Conservation (phyloP, 768 basidiomycete species). For the Xerocomellus intermedius region DNA sequence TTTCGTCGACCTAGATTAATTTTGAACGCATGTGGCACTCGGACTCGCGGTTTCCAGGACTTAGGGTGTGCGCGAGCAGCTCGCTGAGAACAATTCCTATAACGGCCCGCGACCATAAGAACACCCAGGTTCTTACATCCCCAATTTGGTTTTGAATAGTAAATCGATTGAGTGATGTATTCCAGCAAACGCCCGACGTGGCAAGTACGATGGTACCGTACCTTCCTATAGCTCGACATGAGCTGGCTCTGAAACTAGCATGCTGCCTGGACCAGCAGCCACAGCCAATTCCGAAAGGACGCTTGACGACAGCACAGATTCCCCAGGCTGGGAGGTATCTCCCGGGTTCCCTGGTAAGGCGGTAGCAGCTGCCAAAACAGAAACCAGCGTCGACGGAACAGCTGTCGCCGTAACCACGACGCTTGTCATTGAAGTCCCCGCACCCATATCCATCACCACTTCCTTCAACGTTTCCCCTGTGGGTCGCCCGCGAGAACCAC, state of each 20-base stretch:
- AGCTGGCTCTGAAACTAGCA: neutral
- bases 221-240: constrained; percentile 19
- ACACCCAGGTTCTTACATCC: no score
- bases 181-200: neutral
- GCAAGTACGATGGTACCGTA: neutral
- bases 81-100: neutral
- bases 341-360: neutral
- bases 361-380: constrained; percentile 8
- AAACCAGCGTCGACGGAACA: constrained; percentile 10
- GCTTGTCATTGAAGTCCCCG: constrained; percentile 6
- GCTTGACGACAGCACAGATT: constrained; percentile 1
- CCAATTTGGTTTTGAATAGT: neutral
- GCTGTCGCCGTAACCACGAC: neutral
- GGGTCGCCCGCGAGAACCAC: constrained; percentile 2
- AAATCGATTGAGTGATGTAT: neutral
- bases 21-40: neutral
- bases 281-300: neutral
- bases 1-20: no score
- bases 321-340: neutral
- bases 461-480: constrained; percentile 5
- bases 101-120: no score
- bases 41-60: neutral
- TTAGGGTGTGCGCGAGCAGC: neutral
- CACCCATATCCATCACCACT: neutral
- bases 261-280: neutral